Evolutionary conservation across 805 yeast species (phyloP).

Genomic region (Peterozyma xylosa): DNA sequence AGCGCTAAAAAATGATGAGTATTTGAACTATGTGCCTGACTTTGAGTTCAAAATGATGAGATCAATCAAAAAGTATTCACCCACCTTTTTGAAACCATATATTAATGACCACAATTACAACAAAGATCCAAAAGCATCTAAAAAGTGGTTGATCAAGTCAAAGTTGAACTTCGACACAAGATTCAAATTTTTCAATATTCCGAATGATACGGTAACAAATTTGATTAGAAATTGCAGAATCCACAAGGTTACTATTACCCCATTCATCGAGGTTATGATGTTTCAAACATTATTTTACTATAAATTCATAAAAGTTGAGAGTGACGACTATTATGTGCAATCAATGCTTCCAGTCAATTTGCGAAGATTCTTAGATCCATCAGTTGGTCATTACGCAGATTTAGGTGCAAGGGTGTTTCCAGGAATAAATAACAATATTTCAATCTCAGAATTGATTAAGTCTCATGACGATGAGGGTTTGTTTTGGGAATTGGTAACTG

Average conservation of each 20-base stretch:
- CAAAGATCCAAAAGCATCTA: not conserved
- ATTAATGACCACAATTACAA: constrained; percentile 4
- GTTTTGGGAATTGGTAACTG: constrained; percentile 4
- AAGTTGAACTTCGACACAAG: not conserved
- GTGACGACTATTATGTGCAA: not conserved
- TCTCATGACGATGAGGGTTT: not conserved
- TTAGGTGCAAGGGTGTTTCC: constrained; percentile 5
- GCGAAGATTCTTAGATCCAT: constrained; percentile 3
- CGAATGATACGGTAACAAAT: not conserved
- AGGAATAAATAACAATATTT: constrained; percentile 2
- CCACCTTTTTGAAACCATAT: not conserved
- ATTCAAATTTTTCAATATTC: constrained; percentile 1
- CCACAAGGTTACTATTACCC: constrained; percentile 3
- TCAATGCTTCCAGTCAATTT: constrained; percentile 6
- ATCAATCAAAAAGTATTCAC: not conserved
- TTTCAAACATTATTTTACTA: not conserved
- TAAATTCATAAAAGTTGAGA: not conserved
- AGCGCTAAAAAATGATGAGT: constrained; percentile 1
- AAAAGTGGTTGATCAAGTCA: not conserved
- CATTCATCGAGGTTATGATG: constrained; percentile 2
- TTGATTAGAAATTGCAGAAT: not conserved
- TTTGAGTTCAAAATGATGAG: not conserved
- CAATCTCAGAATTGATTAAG: constrained; percentile 1
- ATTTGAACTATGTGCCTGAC: not conserved
- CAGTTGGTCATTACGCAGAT: not conserved